These are phyloP conservation scores for Leishmania gerbilli DNA, from an alignment of 208 protist genomes.

Conservation along the genomic window DNA sequence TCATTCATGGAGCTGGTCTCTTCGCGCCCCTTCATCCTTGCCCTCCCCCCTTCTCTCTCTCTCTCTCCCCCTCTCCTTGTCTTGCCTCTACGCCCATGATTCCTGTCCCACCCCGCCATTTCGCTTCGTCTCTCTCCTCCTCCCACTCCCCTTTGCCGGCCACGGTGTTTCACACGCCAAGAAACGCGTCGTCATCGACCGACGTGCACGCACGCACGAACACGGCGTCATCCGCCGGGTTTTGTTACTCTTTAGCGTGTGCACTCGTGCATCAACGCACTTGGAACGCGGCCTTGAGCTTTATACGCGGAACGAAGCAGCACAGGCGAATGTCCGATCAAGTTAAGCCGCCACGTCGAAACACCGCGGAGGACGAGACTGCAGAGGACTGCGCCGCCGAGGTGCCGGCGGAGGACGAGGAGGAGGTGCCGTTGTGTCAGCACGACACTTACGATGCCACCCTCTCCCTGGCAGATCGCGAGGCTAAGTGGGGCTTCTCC, in stretches of 20 bases:
- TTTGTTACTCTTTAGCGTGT: neutral
- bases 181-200: neutral
- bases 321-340: slow-evolving; percentile 7
- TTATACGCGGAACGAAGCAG: neutral
- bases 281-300: neutral
- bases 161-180: neutral
- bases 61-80: too few species aligned
- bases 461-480: slow-evolving; percentile 57
- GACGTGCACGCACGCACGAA: neutral
- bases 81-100: neutral
- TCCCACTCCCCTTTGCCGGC: neutral
- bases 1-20: neutral
- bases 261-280: neutral
- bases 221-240: neutral
- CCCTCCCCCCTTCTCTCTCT: neutral
- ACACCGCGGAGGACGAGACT: neutral
- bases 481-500: slow-evolving; percentile 86
- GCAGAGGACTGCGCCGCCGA: neutral
- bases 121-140: neutral
- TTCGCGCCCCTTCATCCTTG: neutral
- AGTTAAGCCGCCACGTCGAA: neutral
- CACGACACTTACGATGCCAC: slow-evolving; percentile 38
- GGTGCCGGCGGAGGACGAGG: slow-evolving; percentile 3
- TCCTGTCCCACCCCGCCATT: neutral
- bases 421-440: slow-evolving; percentile 28